phyloP scores from a whole-genome alignment of 2,329 filamentous ascomycete genomes.

The Penicillium sp. region DNA sequence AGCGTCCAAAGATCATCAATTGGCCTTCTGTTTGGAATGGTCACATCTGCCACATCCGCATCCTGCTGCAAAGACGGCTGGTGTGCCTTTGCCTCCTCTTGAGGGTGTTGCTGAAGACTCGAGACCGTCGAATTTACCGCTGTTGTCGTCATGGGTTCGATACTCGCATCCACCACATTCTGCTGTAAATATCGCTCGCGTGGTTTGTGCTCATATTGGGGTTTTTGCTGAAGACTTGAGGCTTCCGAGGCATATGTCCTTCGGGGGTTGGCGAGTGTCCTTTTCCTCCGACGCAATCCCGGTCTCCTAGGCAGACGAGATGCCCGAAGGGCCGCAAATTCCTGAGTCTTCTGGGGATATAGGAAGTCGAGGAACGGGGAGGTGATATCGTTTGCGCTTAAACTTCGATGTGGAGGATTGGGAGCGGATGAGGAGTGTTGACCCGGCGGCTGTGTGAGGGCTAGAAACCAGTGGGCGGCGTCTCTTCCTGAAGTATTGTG shows the following conservation, averaged over 20 bases:
- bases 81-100: neutral
- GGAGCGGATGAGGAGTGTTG: constrained; percentile 17
- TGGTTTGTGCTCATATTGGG: neutral
- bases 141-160: constrained; percentile 12
- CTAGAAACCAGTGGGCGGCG: constrained; percentile 34
- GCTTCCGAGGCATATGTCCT: constrained; percentile 31
- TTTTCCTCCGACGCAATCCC: constrained; percentile 29
- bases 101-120: neutral
- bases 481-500: constrained; percentile 31
- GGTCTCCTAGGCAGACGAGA: constrained; percentile 25
- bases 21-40: neutral
- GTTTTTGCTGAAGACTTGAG: constrained; percentile 1
- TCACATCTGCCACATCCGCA: neutral
- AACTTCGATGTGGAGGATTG: constrained; percentile 9
- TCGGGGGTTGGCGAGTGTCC: constrained; percentile 17
- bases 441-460: constrained; percentile 27
- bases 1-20: constrained; percentile 7
- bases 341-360: constrained; percentile 36
- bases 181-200: neutral
- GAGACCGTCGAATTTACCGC: neutral
- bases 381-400: constrained; percentile 18
- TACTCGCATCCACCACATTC: neutral
- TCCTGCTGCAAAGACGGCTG: neutral
- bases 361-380: constrained; percentile 41
- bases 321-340: constrained; percentile 22